Conservation (phyloP, 805 yeast species). For the Kodamaea fukazawae region DNA sequence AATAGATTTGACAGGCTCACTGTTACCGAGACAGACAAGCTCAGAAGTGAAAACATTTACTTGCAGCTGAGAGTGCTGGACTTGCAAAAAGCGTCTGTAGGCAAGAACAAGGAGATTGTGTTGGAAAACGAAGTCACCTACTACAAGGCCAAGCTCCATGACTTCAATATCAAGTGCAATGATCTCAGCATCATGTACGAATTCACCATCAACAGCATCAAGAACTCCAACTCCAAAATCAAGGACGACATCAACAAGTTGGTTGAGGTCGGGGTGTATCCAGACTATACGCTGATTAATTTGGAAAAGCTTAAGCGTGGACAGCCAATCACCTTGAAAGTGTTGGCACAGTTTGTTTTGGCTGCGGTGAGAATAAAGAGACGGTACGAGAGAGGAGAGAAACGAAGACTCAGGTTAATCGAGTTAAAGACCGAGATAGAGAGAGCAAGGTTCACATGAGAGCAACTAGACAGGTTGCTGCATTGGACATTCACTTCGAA, state of each 20-base stretch:
- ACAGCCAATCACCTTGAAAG: slow-evolving; percentile 26
- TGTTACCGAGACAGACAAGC: slow-evolving; percentile 5
- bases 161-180: slow-evolving; percentile 34
- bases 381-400: slow-evolving; percentile 26
- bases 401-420: slow-evolving; percentile 22
- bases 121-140: slow-evolving; percentile 43
- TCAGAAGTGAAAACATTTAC: slow-evolving; percentile 9
- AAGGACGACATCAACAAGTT: slow-evolving; percentile 28
- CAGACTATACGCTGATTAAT: slow-evolving; percentile 23
- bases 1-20: slow-evolving; percentile 2
- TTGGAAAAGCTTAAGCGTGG: slow-evolving; percentile 13
- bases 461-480: too few relatives aligned
- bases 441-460: slow-evolving; percentile 18
- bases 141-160: slow-evolving; percentile 47
- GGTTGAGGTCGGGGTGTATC: slow-evolving; percentile 32
- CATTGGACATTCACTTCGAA: slow-evolving; percentile 1
- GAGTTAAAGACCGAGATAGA: slow-evolving; percentile 33
- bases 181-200: slow-evolving; percentile 36
- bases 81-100: slow-evolving; percentile 15
- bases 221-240: slow-evolving; percentile 24
- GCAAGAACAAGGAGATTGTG: slow-evolving; percentile 16
- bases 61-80: slow-evolving; percentile 14
- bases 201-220: slow-evolving; percentile 27
- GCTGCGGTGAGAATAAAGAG: slow-evolving; percentile 33
- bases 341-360: slow-evolving; percentile 37